Evolutionary conservation across 2,329 filamentous ascomycete species (phyloP), one percentile per base, ranked within the genome.

Genomic region (Paracoccidioides brasiliensis): DNA sequence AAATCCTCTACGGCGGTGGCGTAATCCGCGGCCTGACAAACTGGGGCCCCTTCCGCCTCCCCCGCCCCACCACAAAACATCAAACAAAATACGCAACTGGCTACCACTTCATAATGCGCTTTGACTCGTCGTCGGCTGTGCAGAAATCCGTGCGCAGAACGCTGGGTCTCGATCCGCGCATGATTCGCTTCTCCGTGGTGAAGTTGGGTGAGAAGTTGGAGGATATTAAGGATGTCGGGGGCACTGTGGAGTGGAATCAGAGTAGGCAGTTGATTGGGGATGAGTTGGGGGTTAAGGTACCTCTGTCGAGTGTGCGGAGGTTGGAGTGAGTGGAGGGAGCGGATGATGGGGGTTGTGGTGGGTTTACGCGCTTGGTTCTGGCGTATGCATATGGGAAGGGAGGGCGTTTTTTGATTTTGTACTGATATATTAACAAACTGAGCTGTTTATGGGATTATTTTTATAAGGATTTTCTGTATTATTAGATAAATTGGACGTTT

Each of bases 61-160:
- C 93, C 50, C 86, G 84, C 63, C 82, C 88, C 59, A 79, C 84
- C 57, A 84, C 83, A 59, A 85, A 85, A 68, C 85, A 94, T 72
- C 90, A 96, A 74, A 83, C 86, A 64, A 83, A 83, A 62, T 86
- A 97, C 79, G 81, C 81, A 61, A 80, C 83, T 63, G 93, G 93
- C 55, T 90, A 97, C 76, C 95, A 98, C 79, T 98, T 98, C 72
- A 86, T 95, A 67, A 88, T 98, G 86, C 88, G 93, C 64, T 98
- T 95, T 78, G 93, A 98, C 71, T 76, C 85, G 56, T 86, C 84
- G 57, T 81, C 83, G 6, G 71, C 76, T 52, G 84, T 87, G 6
- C 91, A 97, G 72, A 76, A 86, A 61, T 78, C 83, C 45, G 80
- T 98, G 43, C 80, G 85, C 59, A 79, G 79, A 58, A 91, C 87